phyloP scores from a whole-genome alignment of 2,329 filamentous ascomycete species.

The Sclerotinia minor region DNA sequence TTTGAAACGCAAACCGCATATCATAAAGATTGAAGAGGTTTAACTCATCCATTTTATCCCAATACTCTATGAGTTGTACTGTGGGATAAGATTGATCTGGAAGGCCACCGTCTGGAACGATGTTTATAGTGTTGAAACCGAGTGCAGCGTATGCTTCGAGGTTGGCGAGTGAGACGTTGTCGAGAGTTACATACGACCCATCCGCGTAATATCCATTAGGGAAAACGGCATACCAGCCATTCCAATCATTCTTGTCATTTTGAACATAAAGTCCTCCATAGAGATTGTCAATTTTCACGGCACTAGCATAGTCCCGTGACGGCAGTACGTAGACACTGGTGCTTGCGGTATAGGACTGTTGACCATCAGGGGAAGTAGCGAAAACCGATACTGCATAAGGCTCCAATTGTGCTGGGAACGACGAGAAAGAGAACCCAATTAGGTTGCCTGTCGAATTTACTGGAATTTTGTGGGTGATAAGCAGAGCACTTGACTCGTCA shows the following conservation, averaged over 20 bases:
- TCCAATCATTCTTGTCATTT: slow-evolving; percentile 39
- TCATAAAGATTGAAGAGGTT: slow-evolving; percentile 50
- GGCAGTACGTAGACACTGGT: slow-evolving; percentile 47
- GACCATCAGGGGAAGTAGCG: slow-evolving; percentile 39
- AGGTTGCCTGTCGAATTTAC: slow-evolving; percentile 45
- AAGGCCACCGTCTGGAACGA: slow-evolving; percentile 44
- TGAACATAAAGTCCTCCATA: slow-evolving; percentile 49
- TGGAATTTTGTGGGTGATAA: slow-evolving; percentile 39
- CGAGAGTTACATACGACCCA: slow-evolving; percentile 35
- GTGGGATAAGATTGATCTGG: slow-evolving; percentile 45
- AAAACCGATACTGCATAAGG: slow-evolving; percentile 45
- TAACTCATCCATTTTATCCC: slow-evolving; percentile 47
- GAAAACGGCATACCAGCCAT: slow-evolving; percentile 44
- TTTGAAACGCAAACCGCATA: slow-evolving; percentile 39
- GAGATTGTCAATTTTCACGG: slow-evolving; percentile 50
- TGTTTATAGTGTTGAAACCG: slow-evolving; percentile 50
- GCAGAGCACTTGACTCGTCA: slow-evolving; percentile 33
- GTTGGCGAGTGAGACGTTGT: slow-evolving; percentile 41
- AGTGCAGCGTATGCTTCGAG: slow-evolving; percentile 45
- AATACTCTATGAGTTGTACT: slow-evolving; percentile 43
- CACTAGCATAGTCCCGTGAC: slow-evolving; percentile 47
- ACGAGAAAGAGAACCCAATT: slow-evolving; percentile 42
- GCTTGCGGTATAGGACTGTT: slow-evolving; percentile 43
- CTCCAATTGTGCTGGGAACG: slow-evolving; percentile 38
- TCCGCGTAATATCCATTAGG: slow-evolving; percentile 49